Conservation (phyloP, 257 asterid species). For the Anisodus tanguticus region DNA sequence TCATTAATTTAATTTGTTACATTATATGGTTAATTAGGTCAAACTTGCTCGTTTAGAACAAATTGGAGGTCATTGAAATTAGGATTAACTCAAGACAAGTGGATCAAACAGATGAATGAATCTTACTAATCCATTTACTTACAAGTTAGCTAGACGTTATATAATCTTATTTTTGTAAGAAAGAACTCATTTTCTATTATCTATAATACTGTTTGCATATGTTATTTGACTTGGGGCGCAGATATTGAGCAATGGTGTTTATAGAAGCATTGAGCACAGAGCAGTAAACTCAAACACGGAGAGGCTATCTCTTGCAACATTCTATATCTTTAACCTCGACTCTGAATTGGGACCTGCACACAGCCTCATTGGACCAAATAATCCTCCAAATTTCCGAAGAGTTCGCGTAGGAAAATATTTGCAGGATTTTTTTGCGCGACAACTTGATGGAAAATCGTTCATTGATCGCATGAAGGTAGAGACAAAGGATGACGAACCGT, state of each 20-base stretch:
- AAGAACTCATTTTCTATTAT: background rate
- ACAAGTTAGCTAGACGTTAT: background rate
- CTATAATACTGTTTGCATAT: background rate
- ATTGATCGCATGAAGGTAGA: constrained; percentile 50
- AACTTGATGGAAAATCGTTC: constrained; percentile 50
- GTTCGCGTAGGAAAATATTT: constrained; percentile 38
- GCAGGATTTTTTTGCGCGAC: constrained; percentile 48
- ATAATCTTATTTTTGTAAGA: background rate
- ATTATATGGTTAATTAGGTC: too few relatives aligned
- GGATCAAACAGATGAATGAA: too few relatives aligned
- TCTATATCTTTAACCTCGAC: constrained; percentile 44
- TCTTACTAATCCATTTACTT: background rate
- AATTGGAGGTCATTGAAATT: too few relatives aligned
- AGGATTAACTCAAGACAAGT: too few relatives aligned
- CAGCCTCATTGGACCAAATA: constrained; percentile 44
- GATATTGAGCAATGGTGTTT: constrained; percentile 59
- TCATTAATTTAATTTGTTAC: too few relatives aligned
- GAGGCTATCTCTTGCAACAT: constrained; percentile 64
- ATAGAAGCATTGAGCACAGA: constrained; percentile 60
- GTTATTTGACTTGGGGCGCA: constrained; percentile 17
- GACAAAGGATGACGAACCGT: background rate
- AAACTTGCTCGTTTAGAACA: too few relatives aligned
- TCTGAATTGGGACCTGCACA: constrained; percentile 55
- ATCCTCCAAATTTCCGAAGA: constrained; percentile 48
- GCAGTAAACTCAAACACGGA: constrained; percentile 50